Evolutionary conservation across 208 protist species (phyloP).

Genomic region (Wallacemonas rigidus): DNA sequence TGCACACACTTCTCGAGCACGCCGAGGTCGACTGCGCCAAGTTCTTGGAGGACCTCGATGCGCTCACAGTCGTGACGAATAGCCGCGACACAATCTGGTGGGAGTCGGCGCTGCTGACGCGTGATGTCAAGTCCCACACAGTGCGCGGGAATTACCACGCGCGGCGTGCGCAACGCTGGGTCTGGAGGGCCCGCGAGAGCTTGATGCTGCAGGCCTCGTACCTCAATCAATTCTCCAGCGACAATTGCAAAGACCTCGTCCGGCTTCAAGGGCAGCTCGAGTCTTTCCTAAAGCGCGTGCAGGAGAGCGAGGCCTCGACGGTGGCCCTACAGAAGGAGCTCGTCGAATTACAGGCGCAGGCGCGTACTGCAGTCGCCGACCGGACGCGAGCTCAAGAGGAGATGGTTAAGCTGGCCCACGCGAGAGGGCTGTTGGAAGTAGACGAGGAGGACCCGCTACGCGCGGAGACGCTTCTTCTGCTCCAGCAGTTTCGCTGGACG

Average conservation of each 20-base stretch:
- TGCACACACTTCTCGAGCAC: slow-evolving; percentile 19
- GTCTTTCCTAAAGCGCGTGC: slow-evolving; percentile 37
- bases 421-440: slow-evolving; percentile 21
- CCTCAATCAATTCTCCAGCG: slow-evolving; percentile 53
- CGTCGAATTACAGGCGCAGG: slow-evolving; percentile 32
- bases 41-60: neutral
- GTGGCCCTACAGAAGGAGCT: slow-evolving; percentile 26
- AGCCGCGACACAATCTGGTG: slow-evolving; percentile 46
- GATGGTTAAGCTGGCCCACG: slow-evolving; percentile 30
- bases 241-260: slow-evolving; percentile 48
- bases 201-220: slow-evolving; percentile 58
- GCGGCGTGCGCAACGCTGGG: slow-evolving; percentile 44
- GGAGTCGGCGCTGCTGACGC: slow-evolving; percentile 67
- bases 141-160: slow-evolving; percentile 80
- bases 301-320: slow-evolving; percentile 25
- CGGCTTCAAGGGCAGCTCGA: slow-evolving; percentile 55
- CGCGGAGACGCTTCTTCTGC: slow-evolving; percentile 58
- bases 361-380: slow-evolving; percentile 27
- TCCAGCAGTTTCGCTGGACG: slow-evolving; percentile 50
- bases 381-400: slow-evolving; percentile 49
- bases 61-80: slow-evolving; percentile 8
- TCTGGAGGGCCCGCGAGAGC: slow-evolving; percentile 49
- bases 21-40: slow-evolving; percentile 12
- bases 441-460: slow-evolving; percentile 33
- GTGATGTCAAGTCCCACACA: slow-evolving; percentile 64